Evolutionary conservation across 1,284 basidiomycete species (phyloP).

Genomic region (Melampsora americana): DNA sequence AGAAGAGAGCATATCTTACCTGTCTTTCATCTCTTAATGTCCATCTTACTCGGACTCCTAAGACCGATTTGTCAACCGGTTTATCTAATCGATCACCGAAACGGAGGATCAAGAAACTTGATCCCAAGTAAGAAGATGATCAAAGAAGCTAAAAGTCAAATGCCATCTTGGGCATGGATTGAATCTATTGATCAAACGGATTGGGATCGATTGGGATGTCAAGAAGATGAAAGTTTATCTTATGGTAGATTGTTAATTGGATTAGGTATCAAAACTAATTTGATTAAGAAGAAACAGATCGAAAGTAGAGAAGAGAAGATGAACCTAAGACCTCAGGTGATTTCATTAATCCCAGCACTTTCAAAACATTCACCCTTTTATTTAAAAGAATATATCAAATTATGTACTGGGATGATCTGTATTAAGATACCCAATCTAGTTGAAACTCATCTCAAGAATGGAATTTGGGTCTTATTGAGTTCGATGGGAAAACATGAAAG

Average conservation of each 20-base stretch:
- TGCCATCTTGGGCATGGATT: neutral
- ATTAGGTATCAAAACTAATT: neutral
- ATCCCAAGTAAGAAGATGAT: neutral
- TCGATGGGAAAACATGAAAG: constrained; percentile 37
- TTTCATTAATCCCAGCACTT: constrained; percentile 11
- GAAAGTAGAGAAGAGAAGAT: neutral
- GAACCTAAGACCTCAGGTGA: neutral
- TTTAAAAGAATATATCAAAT: neutral
- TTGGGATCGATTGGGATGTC: neutral
- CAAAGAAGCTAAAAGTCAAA: neutral
- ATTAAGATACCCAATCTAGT: constrained; percentile 1
- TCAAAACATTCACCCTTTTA: constrained; percentile 36
- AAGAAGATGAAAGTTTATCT: neutral
- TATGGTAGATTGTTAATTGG: neutral
- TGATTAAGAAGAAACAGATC: neutral
- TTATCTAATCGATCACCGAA: neutral
- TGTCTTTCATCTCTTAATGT: neutral
- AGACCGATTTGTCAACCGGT: neutral
- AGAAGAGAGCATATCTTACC: constrained; percentile 3
- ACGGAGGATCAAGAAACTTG: neutral
- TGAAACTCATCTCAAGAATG: constrained; percentile 3
- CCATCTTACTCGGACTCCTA: neutral
- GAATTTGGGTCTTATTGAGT: constrained; percentile 19
- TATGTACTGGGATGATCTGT: neutral
- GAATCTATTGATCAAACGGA: neutral